phyloP scores from a whole-genome alignment of 2,329 filamentous ascomycete genomes.

The Colletotrichum echinochloae region DNA sequence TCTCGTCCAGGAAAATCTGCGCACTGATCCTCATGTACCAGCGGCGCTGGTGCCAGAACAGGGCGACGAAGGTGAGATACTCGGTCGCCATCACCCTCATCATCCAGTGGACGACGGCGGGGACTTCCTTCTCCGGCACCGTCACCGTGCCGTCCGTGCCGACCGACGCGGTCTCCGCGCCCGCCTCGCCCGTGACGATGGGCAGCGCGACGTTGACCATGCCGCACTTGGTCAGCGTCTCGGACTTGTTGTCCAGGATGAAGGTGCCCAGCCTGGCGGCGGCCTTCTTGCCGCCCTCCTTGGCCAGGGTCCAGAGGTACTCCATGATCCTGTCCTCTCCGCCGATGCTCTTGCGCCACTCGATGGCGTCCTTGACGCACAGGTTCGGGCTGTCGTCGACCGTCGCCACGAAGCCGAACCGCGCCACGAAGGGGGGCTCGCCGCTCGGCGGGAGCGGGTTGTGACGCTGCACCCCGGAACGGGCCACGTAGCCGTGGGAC shows the following conservation, averaged over 20 bases:
- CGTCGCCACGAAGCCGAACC: slow-evolving; percentile 84
- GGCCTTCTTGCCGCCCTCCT: slow-evolving; percentile 69
- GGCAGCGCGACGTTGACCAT: slow-evolving; percentile 83
- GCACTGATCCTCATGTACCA: slow-evolving; percentile 82
- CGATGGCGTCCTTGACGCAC: slow-evolving; percentile 77
- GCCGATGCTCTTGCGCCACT: slow-evolving; percentile 76
- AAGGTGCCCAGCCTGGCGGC: slow-evolving; percentile 76
- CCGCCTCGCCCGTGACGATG: slow-evolving; percentile 55
- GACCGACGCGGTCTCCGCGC: slow-evolving; percentile 42
- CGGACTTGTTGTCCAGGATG: slow-evolving; percentile 74
- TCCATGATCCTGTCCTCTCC: slow-evolving; percentile 77
- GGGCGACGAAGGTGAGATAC: slow-evolving; percentile 78
- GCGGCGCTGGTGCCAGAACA: slow-evolving; percentile 69
- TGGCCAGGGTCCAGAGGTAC: slow-evolving; percentile 74
- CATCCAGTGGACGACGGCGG: slow-evolving; percentile 68
- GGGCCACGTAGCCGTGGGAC: slow-evolving; percentile 79
- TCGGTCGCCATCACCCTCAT: slow-evolving; percentile 63
- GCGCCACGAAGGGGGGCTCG: slow-evolving; percentile 72
- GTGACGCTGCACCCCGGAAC: slow-evolving; percentile 43
- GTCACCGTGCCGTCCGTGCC: slow-evolving; percentile 43
- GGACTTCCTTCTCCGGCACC: slow-evolving; percentile 48
- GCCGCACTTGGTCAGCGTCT: slow-evolving; percentile 73
- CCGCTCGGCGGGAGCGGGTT: slow-evolving; percentile 57
- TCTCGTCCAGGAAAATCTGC: slow-evolving; percentile 85
- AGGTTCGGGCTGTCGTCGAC: slow-evolving; percentile 78